Percentiles rank a stretch among this genome's conserved stretches.
These are phyloP conservation scores for Holtermanniella nyarrowii DNA, from an alignment of 768 basidiomycete species.

Conservation along the genomic window DNA sequence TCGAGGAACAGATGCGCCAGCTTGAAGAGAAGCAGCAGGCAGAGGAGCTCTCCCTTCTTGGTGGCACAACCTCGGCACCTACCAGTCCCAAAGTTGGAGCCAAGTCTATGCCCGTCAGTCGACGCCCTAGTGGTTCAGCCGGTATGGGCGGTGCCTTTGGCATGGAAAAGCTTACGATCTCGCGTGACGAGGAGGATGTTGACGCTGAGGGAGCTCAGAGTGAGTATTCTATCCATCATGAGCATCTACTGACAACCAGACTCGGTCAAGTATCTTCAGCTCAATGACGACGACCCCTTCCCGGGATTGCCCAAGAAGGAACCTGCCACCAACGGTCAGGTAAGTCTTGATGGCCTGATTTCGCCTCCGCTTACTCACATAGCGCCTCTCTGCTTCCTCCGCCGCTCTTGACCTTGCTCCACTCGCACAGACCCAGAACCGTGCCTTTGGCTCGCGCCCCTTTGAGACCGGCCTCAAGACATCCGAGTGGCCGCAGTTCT, in stretches of 20 bases:
- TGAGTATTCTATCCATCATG: constrained; percentile 6
- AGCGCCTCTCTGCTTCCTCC: constrained; percentile 71
- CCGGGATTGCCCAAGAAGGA: constrained; percentile 48
- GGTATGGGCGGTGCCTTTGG: constrained; percentile 29
- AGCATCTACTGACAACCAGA: constrained; percentile 8
- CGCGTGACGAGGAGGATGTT: constrained; percentile 34
- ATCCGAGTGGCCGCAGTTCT: constrained; percentile 91
- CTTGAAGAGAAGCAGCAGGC: constrained; percentile 85
- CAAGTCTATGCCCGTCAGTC: constrained; percentile 37
- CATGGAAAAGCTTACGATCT: constrained; percentile 39
- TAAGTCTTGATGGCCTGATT: constrained; percentile 6
- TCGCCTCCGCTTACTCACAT: constrained; percentile 2
- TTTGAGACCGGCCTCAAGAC: constrained; percentile 48
- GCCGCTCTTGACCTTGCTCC: constrained; percentile 89
- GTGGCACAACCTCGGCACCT: constrained; percentile 24
- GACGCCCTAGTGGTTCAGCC: constrained; percentile 29
- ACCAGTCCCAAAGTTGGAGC: constrained; percentile 31
- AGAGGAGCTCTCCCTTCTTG: constrained; percentile 56
- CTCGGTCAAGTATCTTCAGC: constrained; percentile 48
- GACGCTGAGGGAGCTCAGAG: constrained; percentile 35
- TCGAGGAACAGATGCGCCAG: constrained; percentile 92
- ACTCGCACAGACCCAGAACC: constrained; percentile 65
- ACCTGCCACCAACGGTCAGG: constrained; percentile 10
- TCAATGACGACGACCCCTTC: constrained; percentile 68
- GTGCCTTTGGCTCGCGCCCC: constrained; percentile 48